Evolutionary conservation across 768 basidiomycete genomes (phyloP).

Genomic region (Daedalea quercina): DNA sequence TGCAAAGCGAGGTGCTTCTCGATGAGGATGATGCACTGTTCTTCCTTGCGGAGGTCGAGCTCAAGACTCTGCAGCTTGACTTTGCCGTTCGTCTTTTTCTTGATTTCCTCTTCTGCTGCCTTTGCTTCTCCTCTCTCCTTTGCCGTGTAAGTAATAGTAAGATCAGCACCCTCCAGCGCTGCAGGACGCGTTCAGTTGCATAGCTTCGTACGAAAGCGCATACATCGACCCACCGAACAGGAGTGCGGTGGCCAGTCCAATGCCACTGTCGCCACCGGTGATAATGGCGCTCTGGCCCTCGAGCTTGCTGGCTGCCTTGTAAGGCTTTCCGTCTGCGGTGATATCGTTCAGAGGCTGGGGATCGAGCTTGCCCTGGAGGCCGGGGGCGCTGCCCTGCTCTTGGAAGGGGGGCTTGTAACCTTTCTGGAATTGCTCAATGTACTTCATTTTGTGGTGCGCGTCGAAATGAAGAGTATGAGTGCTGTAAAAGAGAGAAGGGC

Average conservation of each 20-base stretch:
- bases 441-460: constrained; percentile 2
- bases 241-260: constrained; percentile 37
- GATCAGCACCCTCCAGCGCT: constrained; percentile 31
- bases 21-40: constrained; percentile 31
- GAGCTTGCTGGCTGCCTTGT: constrained; percentile 40
- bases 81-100: constrained; percentile 30
- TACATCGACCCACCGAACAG: constrained; percentile 23
- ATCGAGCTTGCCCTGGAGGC: constrained; percentile 25
- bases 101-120: constrained; percentile 29
- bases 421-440: constrained; percentile 22
- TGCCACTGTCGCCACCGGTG: constrained; percentile 46
- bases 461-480: too few species aligned
- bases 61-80: constrained; percentile 30
- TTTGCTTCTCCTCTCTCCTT: constrained; percentile 36
- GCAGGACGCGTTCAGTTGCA: not conserved
- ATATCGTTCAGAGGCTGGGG: constrained; percentile 34
- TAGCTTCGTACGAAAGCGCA: not conserved
- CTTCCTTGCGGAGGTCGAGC: constrained; percentile 33
- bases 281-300: constrained; percentile 41
- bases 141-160: constrained; percentile 23
- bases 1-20: constrained; percentile 31
- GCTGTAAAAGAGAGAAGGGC: too few species aligned
- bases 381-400: constrained; percentile 22
- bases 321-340: constrained; percentile 36
- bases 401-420: constrained; percentile 28